Percentiles rank a stretch among this genome's conserved stretches.
Evolutionary conservation across 208 protist genomes (phyloP).

Genomic region (Trichomonas vaginalis): DNA sequence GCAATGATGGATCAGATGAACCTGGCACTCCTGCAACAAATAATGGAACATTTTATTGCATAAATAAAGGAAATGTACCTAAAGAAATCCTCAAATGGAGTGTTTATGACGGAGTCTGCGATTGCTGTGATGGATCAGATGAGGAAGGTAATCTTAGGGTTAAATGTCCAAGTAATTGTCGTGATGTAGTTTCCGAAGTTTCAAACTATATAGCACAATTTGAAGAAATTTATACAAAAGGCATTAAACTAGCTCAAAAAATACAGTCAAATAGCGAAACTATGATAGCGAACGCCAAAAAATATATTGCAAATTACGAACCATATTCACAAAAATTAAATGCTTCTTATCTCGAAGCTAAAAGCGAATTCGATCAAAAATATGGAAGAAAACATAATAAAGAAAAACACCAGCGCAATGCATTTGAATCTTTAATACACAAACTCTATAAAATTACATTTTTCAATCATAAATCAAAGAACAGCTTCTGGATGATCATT

Average conservation of each 20-base stretch:
- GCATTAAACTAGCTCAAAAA: neutral
- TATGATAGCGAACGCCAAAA: neutral
- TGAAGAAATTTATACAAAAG: neutral
- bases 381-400: neutral
- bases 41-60: neutral
- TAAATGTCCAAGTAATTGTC: neutral
- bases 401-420: neutral
- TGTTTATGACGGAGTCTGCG: neutral
- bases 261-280: neutral
- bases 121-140: neutral
- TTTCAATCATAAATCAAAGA: neutral
- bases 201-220: neutral
- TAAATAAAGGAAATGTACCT: neutral
- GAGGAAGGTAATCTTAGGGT: neutral
- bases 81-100: neutral
- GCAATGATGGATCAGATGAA: constrained; percentile 12
- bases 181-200: neutral
- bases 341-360: neutral
- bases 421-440: neutral
- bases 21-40: neutral
- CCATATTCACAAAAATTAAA: neutral
- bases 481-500: neutral
- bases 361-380: neutral
- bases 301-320: neutral
- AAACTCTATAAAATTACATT: neutral